Base-by-base conservation (phyloP, 1,139 yeast genomes). In the Pichia sp. region DNA sequence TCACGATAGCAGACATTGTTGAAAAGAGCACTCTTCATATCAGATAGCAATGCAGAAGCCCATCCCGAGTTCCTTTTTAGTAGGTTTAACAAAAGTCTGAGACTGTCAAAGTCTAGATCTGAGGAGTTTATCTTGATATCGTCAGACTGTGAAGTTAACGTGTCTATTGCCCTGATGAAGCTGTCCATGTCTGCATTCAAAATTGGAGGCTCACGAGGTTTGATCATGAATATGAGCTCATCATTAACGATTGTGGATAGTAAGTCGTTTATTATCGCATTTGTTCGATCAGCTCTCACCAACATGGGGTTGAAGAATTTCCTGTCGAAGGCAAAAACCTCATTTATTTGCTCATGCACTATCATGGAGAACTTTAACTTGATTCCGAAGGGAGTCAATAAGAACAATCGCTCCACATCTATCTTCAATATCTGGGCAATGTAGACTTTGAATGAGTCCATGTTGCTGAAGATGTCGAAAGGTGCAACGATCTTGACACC, bases 351-450 rank as follows among this genome's bases (percentile, higher is more conserved):
- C 44, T 66, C 69, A 54, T 64, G 66, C 3, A 63, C 56, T 47
- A 79, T 69, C 62, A 76, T 74, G 40, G 74, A 70, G 59, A 74
- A 80, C 64, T 79, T 82, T 58, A 84, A 70, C 60, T 78, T 81
- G 46, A 78, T 74, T 0, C 90, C 93, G 67, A 78, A 83, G 2
- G 87, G 80, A 0, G 87, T 76, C 44, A 85, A 67, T n/a, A 85
- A 67, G 58, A 85, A 80, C 43, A 83, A 64, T 58, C 81, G 77
- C 25, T 74, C 78, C 1, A 60, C 52, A 0, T 74, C 71, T 4
- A 76, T 74, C 40, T 66, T 68, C 59, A 80, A 72, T 41, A 70
- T 67, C 8, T 68, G 63, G 50, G 74, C 50, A 58, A 75, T 69
- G 66, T 75, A 79, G 26, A 65, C 69, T 59, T 76, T 79, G 52